Percentiles rank a stretch among this genome's conserved stretches.
Evolutionary conservation across 768 basidiomycete genomes (phyloP).

Genomic region (Russula sp.): DNA sequence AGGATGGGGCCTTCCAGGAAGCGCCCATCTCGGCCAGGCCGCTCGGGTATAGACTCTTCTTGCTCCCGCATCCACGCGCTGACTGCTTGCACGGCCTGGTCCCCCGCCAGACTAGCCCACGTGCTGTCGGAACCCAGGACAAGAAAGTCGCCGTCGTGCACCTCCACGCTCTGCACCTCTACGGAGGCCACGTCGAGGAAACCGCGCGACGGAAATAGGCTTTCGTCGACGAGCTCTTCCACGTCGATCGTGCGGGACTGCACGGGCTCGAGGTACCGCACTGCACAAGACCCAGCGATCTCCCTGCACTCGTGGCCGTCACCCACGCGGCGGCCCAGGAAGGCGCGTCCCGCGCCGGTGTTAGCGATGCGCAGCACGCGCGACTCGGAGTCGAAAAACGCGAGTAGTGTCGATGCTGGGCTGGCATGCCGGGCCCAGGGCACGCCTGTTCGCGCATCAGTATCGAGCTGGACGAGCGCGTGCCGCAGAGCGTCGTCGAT

Average conservation of each 20-base stretch:
- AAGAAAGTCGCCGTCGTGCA: constrained; percentile 12
- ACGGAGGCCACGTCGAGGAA: background rate
- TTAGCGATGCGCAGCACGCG: constrained; percentile 6
- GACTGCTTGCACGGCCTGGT: constrained; percentile 7
- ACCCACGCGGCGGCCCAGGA: constrained; percentile 6
- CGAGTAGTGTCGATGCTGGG: constrained; percentile 4
- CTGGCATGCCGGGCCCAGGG: background rate
- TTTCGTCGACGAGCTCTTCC: constrained; percentile 2
- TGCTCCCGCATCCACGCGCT: constrained; percentile 12
- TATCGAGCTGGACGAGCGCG: constrained; percentile 1
- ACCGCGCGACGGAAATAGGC: background rate
- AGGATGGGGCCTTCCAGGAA: background rate
- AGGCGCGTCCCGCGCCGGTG: background rate
- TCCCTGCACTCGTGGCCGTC: constrained; percentile 1
- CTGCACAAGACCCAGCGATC: background rate
- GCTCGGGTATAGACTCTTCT: background rate
- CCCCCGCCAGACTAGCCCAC: background rate
- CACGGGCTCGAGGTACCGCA: background rate
- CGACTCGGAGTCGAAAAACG: constrained; percentile 11
- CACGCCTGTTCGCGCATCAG: background rate
- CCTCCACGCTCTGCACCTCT: constrained; percentile 4
- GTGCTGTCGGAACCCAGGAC: constrained; percentile 2
- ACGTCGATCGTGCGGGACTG: background rate
- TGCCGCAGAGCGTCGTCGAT: constrained; percentile 8
- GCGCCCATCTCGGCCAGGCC: background rate